These are phyloP conservation scores for Geosmithia flava DNA, from an alignment of 2,329 filamentous ascomycete genomes.

Conservation along the genomic window DNA sequence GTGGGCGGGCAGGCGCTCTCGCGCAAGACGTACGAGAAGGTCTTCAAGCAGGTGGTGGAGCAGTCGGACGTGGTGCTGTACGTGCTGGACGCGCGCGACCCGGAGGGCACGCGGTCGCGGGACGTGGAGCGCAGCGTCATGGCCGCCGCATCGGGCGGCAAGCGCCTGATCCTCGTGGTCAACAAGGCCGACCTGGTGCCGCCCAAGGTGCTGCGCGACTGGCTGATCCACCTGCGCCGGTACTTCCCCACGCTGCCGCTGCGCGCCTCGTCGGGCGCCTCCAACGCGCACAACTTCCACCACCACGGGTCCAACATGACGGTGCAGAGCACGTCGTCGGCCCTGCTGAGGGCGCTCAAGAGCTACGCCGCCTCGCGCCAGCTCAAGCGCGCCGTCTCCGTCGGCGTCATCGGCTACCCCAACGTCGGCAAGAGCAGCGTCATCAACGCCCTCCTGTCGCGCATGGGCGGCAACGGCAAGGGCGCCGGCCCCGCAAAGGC, in stretches of 20 bases:
- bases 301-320: conserved; percentile 58
- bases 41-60: conserved; percentile 88
- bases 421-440: conserved; percentile 96
- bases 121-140: conserved; percentile 86
- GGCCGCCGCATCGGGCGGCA: conserved; percentile 72
- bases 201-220: conserved; percentile 66
- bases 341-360: conserved; percentile 82
- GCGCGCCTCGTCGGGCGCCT: conserved; percentile 67
- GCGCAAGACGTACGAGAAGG: conserved; percentile 83
- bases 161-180: conserved; percentile 79
- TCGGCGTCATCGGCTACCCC: conserved; percentile 89
- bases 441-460: conserved; percentile 80
- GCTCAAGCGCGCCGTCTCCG: conserved; percentile 78
- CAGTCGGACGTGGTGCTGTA: conserved; percentile 85
- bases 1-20: conserved; percentile 49
- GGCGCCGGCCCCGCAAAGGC: conserved; percentile 30
- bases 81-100: conserved; percentile 84
- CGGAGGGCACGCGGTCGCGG: conserved; percentile 78
- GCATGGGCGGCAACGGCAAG: conserved; percentile 48
- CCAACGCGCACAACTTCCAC: conserved; percentile 84
- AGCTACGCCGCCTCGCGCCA: conserved; percentile 73
- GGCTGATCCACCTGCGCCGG: conserved; percentile 72
- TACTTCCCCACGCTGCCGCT: conserved; percentile 89
- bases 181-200: conserved; percentile 96
- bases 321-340: conserved; percentile 71